phyloP scores from a whole-genome alignment of 257 asterid species.

The Scutellaria galericulata region DNA sequence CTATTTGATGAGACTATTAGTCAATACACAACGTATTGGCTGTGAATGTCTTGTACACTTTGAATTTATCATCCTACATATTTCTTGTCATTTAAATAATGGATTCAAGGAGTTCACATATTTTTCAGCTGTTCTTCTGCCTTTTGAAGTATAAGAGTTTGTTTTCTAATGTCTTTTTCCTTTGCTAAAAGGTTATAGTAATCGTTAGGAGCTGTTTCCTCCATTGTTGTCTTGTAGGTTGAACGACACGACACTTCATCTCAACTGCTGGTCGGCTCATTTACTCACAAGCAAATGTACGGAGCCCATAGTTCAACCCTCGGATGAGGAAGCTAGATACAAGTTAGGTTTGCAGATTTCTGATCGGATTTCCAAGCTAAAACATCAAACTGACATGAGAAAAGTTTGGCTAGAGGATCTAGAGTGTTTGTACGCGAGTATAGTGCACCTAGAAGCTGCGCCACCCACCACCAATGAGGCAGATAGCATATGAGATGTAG shows the following conservation, averaged over 20 bases:
- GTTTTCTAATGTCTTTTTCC: slow-evolving; percentile 2
- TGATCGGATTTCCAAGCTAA: slow-evolving; percentile 27
- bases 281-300: slow-evolving; percentile 30
- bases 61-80: neutral
- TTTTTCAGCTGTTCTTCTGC: neutral
- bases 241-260: slow-evolving; percentile 36
- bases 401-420: slow-evolving; percentile 39
- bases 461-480: slow-evolving; percentile 21
- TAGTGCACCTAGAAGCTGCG: slow-evolving; percentile 46
- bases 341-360: slow-evolving; percentile 34
- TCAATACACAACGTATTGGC: too few relatives aligned
- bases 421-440: slow-evolving; percentile 38
- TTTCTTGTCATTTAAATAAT: too few relatives aligned
- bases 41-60: neutral
- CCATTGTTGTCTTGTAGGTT: slow-evolving; percentile 43
- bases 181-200: neutral
- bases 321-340: slow-evolving; percentile 35
- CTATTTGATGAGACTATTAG: too few relatives aligned
- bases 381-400: slow-evolving; percentile 2
- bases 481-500: slow-evolving; percentile 18
- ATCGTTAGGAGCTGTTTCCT: neutral
- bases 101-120: too few relatives aligned
- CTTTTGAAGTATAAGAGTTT: neutral
- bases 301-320: slow-evolving; percentile 17
- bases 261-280: slow-evolving; percentile 48